These are phyloP conservation scores for Acacia concinna DNA, from an alignment of 331 rosid genomes.

Conservation along the genomic window DNA sequence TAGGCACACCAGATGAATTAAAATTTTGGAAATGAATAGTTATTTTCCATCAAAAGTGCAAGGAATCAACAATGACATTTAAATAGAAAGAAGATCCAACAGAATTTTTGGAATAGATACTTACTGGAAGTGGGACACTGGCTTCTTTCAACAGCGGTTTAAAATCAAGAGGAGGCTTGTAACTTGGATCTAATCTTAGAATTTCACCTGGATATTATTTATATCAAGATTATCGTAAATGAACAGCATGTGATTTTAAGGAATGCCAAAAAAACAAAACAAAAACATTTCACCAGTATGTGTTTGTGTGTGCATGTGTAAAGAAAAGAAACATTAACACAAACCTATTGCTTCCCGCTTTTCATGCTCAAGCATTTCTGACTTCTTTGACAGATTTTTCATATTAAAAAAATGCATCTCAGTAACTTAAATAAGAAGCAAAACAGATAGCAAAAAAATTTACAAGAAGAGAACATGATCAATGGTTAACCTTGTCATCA, in stretches of 20 bases:
- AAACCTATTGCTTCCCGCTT: conserved; percentile 82
- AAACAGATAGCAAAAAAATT: neutral
- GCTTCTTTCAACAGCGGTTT: conserved; percentile 81
- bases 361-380: conserved; percentile 77
- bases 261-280: neutral
- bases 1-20: conserved; percentile 10
- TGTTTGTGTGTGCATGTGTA: neutral
- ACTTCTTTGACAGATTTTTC: conserved; percentile 38
- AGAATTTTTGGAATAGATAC: conserved; percentile 41
- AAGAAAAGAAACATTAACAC: conserved; percentile 27
- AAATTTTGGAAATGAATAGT: neutral
- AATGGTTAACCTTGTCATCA: conserved; percentile 53
- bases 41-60: conserved; percentile 27
- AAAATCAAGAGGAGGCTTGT: conserved; percentile 81
- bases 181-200: conserved; percentile 79
- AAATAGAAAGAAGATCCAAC: conserved; percentile 17
- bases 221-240: conserved; percentile 28
- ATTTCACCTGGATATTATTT: conserved; percentile 68
- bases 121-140: conserved; percentile 74
- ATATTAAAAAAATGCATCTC: conserved; percentile 7
- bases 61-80: conserved; percentile 22
- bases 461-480: conserved; percentile 22
- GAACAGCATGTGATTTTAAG: neutral
- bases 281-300: neutral
- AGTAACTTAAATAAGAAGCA: conserved; percentile 34